phyloP scores from a whole-genome alignment of 1,284 basidiomycete species.

The Filobasidium uniguttulatum region DNA sequence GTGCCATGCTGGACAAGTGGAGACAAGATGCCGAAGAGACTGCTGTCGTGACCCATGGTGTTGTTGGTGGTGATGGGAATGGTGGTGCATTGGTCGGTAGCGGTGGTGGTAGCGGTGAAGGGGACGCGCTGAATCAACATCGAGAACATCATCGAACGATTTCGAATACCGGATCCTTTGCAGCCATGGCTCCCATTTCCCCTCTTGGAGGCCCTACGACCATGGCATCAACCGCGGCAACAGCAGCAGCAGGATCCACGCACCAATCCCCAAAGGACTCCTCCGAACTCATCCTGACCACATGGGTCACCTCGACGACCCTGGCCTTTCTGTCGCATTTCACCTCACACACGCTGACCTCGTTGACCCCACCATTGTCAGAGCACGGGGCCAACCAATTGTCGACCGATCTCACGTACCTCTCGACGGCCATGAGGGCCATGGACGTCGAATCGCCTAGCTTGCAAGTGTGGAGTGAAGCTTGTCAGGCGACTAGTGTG shows the following conservation, averaged over 20 bases:
- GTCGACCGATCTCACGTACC: conserved; percentile 72
- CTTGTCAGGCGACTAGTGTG: conserved; percentile 48
- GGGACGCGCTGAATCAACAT: conserved; percentile 11
- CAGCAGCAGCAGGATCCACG: conserved; percentile 12
- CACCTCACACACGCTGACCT: conserved; percentile 47
- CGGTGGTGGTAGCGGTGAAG: conserved; percentile 30
- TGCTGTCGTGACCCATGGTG: too few relatives aligned
- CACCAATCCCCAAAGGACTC: conserved; percentile 23
- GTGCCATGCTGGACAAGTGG: conserved; percentile 43
- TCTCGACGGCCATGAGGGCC: conserved; percentile 78
- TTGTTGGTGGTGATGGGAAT: too few relatives aligned
- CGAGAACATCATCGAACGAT: conserved; percentile 19
- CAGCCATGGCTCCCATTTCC: not conserved
- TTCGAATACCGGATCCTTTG: conserved; percentile 1
- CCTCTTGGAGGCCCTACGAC: not conserved
- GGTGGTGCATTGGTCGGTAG: too few relatives aligned
- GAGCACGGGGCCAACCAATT: conserved; percentile 64
- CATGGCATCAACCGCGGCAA: not conserved
- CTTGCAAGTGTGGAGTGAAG: conserved; percentile 59
- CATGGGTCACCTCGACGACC: conserved; percentile 81
- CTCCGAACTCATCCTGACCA: conserved; percentile 65
- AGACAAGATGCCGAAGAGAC: conserved; percentile 24
- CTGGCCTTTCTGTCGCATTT: conserved; percentile 61
- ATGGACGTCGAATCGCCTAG: conserved; percentile 70
- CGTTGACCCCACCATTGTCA: conserved; percentile 47